Percentiles rank a stretch among this genome's conserved stretches.
Evolutionary conservation across 73 alveolate genomes (phyloP).

Genomic region (Paramecium caudatum): DNA sequence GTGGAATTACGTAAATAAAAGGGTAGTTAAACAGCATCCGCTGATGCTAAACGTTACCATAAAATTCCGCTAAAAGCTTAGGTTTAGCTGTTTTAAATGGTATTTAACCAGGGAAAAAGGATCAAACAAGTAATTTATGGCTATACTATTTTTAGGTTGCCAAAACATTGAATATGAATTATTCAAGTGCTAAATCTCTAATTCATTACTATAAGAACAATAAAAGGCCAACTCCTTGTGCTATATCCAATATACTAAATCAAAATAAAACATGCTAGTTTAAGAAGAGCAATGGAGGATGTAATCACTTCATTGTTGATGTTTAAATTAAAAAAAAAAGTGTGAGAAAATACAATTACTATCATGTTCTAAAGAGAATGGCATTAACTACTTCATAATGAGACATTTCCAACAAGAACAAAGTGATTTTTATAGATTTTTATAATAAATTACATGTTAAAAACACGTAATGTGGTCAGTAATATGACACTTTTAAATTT

Average conservation of each 20-base stretch:
- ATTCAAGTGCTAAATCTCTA: slow-evolving; percentile 65
- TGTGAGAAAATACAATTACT: slow-evolving; percentile 4
- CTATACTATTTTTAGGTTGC: slow-evolving; percentile 46
- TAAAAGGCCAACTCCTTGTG: slow-evolving; percentile 48
- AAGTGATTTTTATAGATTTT: no score
- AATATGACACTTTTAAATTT: no score
- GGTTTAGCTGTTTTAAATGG: slow-evolving; percentile 3
- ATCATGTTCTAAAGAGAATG: no score
- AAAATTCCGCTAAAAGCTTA: slow-evolving; percentile 44
- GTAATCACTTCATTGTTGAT: slow-evolving; percentile 10
- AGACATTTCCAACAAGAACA: no score
- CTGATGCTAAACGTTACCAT: slow-evolving; percentile 49
- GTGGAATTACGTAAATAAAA: slow-evolving; percentile 2
- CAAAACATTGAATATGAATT: slow-evolving; percentile 43
- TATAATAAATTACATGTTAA: no score
- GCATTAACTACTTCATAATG: no score
- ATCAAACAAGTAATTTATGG: slow-evolving; percentile 2
- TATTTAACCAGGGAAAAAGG: slow-evolving; percentile 43
- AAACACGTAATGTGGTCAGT: no score
- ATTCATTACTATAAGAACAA: slow-evolving; percentile 39
- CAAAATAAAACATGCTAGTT: not conserved
- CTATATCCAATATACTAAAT: not conserved
- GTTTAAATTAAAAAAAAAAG: slow-evolving; percentile 7
- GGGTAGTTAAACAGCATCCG: slow-evolving; percentile 44
- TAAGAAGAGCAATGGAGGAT: not conserved